These are phyloP conservation scores for Silene uniflora DNA, from an alignment of 148 eudicot species.

Conservation along the genomic window DNA sequence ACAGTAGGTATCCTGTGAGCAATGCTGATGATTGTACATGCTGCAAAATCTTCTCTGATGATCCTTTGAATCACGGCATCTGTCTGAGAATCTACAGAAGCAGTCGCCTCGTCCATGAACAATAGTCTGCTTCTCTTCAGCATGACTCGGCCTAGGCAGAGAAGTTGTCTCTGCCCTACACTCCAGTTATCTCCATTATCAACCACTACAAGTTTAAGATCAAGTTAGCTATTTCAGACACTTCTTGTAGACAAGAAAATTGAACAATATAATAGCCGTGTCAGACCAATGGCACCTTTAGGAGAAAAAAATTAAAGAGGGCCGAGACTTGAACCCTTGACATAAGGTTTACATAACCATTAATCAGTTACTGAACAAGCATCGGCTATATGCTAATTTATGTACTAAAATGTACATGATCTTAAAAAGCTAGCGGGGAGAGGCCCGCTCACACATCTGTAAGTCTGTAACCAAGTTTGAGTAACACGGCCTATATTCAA, in stretches of 20 bases:
- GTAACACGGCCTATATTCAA: background rate
- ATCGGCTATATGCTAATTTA: too few relatives aligned
- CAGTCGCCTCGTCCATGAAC: slow-evolving; percentile 98
- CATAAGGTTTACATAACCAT: too few relatives aligned
- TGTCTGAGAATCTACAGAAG: slow-evolving; percentile 92
- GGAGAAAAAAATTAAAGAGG: too few relatives aligned
- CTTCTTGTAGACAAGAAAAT: background rate
- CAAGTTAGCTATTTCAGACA: background rate
- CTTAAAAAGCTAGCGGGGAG: too few relatives aligned
- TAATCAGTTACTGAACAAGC: too few relatives aligned
- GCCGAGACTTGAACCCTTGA: too few relatives aligned
- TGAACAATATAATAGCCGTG: background rate
- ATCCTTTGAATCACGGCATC: slow-evolving; percentile 89
- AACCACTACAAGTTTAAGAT: slow-evolving; percentile 37
- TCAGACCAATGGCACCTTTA: background rate
- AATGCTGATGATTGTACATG: slow-evolving; percentile 90
- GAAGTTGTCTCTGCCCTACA: slow-evolving; percentile 92
- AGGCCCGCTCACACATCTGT: background rate
- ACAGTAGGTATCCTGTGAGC: slow-evolving; percentile 98
- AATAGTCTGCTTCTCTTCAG: slow-evolving; percentile 69
- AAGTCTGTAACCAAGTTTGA: background rate
- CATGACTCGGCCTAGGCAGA: slow-evolving; percentile 90
- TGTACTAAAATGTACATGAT: too few relatives aligned
- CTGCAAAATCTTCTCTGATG: slow-evolving; percentile 82
- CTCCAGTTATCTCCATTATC: slow-evolving; percentile 97